phyloP scores from a whole-genome alignment of 1,284 basidiomycete species.

The Omphalotus olearius region DNA sequence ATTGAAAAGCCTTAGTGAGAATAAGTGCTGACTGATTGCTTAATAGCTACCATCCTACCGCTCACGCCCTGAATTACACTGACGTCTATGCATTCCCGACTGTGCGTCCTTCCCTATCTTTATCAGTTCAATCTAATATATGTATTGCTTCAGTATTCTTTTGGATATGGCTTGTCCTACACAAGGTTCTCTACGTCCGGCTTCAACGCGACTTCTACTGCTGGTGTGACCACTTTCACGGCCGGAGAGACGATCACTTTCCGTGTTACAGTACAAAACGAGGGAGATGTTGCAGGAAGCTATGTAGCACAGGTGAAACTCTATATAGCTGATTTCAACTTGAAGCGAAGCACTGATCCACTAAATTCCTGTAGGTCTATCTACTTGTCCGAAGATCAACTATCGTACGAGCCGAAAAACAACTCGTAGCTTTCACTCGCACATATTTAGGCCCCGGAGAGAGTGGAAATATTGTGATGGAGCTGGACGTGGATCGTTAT shows the following conservation, averaged over 20 bases:
- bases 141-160: conserved; percentile 18
- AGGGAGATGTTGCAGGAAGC: conserved; percentile 20
- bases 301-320: conserved; percentile 22
- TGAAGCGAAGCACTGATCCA: background rate
- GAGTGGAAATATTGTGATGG: conserved; percentile 19
- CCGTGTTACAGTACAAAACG: conserved; percentile 23
- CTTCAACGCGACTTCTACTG: conserved; percentile 22
- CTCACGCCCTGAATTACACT: conserved; percentile 23
- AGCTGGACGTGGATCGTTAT: conserved; percentile 23
- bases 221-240: conserved; percentile 19
- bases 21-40: background rate
- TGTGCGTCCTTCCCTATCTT: conserved; percentile 5
- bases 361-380: conserved; percentile 18
- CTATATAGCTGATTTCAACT: background rate
- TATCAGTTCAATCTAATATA: background rate
- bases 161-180: conserved; percentile 27
- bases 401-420: conserved; percentile 21
- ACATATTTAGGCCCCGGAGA: conserved; percentile 25
- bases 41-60: conserved; percentile 22
- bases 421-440: conserved; percentile 26
- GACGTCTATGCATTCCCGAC: conserved; percentile 21
- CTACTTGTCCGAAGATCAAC: conserved; percentile 24
- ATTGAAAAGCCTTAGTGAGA: background rate
- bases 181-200: conserved; percentile 20
- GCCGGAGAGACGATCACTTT: conserved; percentile 25